Evolutionary conservation across 1,139 yeast species (phyloP), one percentile per base, ranked within the genome.

Genomic region (Groenewaldozyma auringiensis): DNA sequence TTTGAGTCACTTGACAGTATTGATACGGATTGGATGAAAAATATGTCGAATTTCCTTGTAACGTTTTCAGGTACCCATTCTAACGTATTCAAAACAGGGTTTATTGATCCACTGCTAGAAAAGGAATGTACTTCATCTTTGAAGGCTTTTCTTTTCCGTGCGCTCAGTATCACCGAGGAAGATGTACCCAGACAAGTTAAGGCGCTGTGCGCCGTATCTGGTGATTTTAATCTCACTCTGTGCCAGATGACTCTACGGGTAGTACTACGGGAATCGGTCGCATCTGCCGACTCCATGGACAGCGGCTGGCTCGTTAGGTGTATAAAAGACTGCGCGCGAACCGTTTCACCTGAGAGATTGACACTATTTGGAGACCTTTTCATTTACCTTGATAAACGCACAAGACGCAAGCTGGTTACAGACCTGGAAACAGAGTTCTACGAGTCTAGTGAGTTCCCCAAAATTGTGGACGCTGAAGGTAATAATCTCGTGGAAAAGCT

Each of bases 391-490:
- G 64, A 65, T 14, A 54, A 59, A 11, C 43, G 48, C 0, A 48
- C 65, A 35, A 72, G 71, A 48, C 51, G 61, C 8, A 53, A 58
- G 35, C 53, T 72, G 4, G 54, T 73, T 17, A 55, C 62, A 34
- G 60, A 62, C 31, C 64, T 77, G 47, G 74, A 78, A 36, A 61
- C 64, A 11, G 48, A 62, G 1, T 71, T 78, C 47, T 57, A 80
- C 41, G 64, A 69, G 14, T 68, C 75, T 2, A 64, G 74, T 3
- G 62, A 61, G n/a, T 76, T 78, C 53, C 76, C 77, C 1, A 47
- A 53, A n/a, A 64, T 69, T 2, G 42, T 58, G 22, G 53, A 53
- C n/a, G 44, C 53, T 6, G 52, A 47, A 1, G 44, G 46, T 2
- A 53, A 53, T 29, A 48, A 14, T 20, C n/a, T 55, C 16, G 50